phyloP scores from a whole-genome alignment of 805 yeast species.

The Allodekkera sacchari region DNA sequence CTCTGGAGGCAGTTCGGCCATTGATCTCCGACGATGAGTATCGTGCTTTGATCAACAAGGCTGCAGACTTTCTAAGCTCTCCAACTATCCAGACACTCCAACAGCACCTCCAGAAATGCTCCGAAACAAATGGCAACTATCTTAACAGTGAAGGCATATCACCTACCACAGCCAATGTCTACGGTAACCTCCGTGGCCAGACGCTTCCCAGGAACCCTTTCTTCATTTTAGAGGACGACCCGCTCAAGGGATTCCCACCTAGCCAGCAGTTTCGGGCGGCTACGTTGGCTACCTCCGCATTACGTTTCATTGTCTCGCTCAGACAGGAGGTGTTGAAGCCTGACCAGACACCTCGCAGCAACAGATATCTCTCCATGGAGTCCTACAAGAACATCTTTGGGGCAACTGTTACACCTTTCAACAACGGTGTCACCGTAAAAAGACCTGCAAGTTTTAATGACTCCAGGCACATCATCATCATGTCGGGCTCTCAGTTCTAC shows the following conservation, averaged over 20 bases:
- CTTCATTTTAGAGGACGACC: constrained; percentile 67
- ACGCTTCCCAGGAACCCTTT: constrained; percentile 74
- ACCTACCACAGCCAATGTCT: constrained; percentile 49
- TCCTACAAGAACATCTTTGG: constrained; percentile 64
- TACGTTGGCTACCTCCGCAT: constrained; percentile 53
- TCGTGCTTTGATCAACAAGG: constrained; percentile 31
- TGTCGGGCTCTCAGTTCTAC: constrained; percentile 44
- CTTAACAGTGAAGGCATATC: constrained; percentile 39
- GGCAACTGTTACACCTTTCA: constrained; percentile 49
- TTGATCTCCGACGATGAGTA: constrained; percentile 47
- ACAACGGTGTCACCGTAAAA: constrained; percentile 32
- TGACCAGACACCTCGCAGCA: constrained; percentile 46
- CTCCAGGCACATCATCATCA: constrained; percentile 41
- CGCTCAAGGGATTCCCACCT: constrained; percentile 48
- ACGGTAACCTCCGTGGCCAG: constrained; percentile 57
- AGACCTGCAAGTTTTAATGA: constrained; percentile 27
- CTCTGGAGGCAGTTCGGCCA: constrained; percentile 52
- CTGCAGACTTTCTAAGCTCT: constrained; percentile 38
- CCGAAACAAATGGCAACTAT: constrained; percentile 38
- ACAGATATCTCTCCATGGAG: constrained; percentile 53
- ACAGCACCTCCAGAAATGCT: constrained; percentile 40
- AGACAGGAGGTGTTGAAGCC: constrained; percentile 45
- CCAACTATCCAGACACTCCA: constrained; percentile 40
- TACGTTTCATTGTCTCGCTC: constrained; percentile 56
- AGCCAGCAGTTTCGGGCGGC: constrained; percentile 64